These are phyloP conservation scores for Actinomortierella wolfii DNA, from an alignment of 371 early-diverging fungal genomes.

Conservation along the genomic window DNA sequence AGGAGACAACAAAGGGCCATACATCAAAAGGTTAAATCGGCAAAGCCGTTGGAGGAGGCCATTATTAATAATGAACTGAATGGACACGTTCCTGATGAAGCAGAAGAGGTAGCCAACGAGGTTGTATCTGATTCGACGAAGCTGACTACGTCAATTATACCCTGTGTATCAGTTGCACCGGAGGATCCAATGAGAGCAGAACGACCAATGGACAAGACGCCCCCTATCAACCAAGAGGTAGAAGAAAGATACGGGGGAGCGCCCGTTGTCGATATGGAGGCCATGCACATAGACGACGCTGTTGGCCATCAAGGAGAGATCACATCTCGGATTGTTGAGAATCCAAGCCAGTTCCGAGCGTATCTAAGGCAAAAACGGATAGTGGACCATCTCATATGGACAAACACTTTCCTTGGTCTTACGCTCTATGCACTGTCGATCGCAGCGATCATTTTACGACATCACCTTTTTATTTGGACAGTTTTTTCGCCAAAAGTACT, in stretches of 20 bases:
- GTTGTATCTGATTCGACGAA: too few species aligned
- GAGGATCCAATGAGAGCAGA: conserved; percentile 14
- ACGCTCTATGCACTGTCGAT: conserved; percentile 60
- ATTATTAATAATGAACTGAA: too few species aligned
- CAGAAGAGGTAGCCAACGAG: too few species aligned
- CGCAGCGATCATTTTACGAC: conserved; percentile 66
- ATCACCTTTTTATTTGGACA: conserved; percentile 86
- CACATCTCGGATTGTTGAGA: neutral
- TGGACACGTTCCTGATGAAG: too few species aligned
- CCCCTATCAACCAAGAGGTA: too few species aligned
- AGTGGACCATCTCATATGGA: conserved; percentile 49
- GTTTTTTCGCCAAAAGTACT: conserved; percentile 86
- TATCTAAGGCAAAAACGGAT: conserved; percentile 20
- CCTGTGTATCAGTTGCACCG: neutral
- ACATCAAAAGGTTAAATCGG: too few species aligned
- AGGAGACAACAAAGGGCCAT: too few species aligned
- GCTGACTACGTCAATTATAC: too few species aligned
- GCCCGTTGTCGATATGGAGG: neutral
- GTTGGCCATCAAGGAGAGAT: too few species aligned
- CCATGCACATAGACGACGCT: too few species aligned
- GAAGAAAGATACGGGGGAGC: neutral
- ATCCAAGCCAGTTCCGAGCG: conserved; percentile 4
- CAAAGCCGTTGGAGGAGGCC: too few species aligned
- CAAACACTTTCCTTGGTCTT: conserved; percentile 56
- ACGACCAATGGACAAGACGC: neutral